A percentile compares a stretch with the other conserved stretches of the same genome.
These are phyloP conservation scores for Diplodia intermedia DNA, from an alignment of 2,329 filamentous ascomycete species.

Conservation along the genomic window DNA sequence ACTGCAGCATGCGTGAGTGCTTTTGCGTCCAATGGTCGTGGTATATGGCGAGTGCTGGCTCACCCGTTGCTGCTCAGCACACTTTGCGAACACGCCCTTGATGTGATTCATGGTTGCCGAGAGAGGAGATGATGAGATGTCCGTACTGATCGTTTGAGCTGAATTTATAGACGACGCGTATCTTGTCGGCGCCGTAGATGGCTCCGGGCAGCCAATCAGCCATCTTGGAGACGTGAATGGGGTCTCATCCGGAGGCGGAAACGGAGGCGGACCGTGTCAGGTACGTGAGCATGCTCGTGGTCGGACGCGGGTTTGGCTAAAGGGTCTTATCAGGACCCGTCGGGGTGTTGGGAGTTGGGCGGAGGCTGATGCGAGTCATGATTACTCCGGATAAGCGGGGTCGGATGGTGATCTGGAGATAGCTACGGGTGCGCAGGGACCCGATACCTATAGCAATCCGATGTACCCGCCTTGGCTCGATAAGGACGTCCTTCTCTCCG, in stretches of 20 bases:
- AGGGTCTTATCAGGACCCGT: slow-evolving; percentile 18
- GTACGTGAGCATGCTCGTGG: not conserved
- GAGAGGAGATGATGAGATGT: not conserved
- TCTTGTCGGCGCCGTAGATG: not conserved
- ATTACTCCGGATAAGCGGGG: slow-evolving; percentile 24
- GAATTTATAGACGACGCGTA: not conserved
- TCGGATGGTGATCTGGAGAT: slow-evolving; percentile 24
- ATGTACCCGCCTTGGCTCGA: not conserved
- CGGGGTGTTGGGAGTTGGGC: not conserved
- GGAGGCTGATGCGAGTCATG: slow-evolving; percentile 15
- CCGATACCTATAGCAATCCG: not conserved
- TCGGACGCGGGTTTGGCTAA: not conserved
- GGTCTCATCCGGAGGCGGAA: slow-evolving; percentile 17
- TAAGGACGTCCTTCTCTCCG: not conserved
- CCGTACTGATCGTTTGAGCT: too few species aligned
- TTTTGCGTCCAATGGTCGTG: too few species aligned
- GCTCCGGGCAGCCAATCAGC: not conserved
- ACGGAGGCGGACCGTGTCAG: slow-evolving; percentile 26
- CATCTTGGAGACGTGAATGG: not conserved
- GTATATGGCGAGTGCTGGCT: not conserved
- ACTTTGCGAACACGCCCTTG: slow-evolving; percentile 8
- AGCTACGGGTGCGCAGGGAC: slow-evolving; percentile 20
- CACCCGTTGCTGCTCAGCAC: slow-evolving; percentile 4
- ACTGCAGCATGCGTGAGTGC: not conserved
- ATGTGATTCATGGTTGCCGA: slow-evolving; percentile 24